Evolutionary conservation across 176 grass and related monocot species (phyloP), one percentile per base, ranked within the genome.

Genomic region (Carex myosuroides): DNA sequence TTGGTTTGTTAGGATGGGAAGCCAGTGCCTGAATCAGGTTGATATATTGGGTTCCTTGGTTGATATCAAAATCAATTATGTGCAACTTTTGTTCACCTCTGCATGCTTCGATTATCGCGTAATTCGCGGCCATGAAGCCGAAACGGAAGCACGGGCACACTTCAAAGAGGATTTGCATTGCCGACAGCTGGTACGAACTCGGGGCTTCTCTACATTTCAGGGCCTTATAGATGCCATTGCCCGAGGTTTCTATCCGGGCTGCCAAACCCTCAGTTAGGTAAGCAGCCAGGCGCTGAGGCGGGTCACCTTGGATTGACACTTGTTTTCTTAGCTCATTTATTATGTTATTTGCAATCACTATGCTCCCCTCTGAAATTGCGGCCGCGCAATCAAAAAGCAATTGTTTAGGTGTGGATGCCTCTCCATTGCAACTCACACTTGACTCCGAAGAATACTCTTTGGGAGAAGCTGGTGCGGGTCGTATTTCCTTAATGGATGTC

Each of bases 151-250:
- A 99, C 17, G 96, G 96, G 29, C 96, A 99, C 11, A 94, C 87
- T 88, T 99, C 96, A 81, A 95, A 95, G 18, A 99, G 89, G 84
- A 99, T 95, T 85, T 99, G 96, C 96, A 99, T 99, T 76, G 96
- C 96, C 55, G 93, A 99, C 53, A 99, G 87, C 72, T 90, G 93
- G 90, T 99, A 94, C 10, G 92, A 84, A 16, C 91, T 92, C 60
- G 96, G 96, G 69, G 96, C 88, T 18, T 95, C 91, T 85, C 94
- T 95, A 82, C 96, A 99, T 81, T 94, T 94, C 73, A 99, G 87
- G 57, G 96, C 89, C 85, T 94, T 99, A 78, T 95, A 99, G 66
- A 99, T 89, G 37, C 93, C 89, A 6, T 74, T 91, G 61, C 96
- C 96, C 37, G 96, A 99, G 83, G 79, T 87, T 68, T 89, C 96